Base-by-base conservation (phyloP, 306 rosid species). In the Vicia villosa region DNA sequence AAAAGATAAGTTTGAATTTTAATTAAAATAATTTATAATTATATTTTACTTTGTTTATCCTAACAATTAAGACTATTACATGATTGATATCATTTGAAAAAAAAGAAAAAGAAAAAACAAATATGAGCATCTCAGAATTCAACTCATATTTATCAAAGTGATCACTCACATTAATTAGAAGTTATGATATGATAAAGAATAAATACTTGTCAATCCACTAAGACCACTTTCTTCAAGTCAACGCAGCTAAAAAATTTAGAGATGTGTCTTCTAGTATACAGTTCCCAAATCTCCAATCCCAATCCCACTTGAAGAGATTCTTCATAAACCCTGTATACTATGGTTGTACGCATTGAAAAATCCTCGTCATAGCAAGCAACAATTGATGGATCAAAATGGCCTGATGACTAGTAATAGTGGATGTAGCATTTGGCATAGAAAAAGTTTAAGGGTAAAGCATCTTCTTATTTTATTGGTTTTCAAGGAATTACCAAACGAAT, bases 381-480 rank as follows among this genome's bases (percentile, higher is more conserved):
- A 37, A 66, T 75, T 11, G 43, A 58, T 58, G 75, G 57, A 57
- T 57, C 38, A 56, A 24, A 56, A 56, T 41, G 55, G 16, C 11
- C 54, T 14, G 28, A 20, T 5, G 66, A 41, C 74, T 20, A 66
- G 61, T 56, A 28, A 62, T 34, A 66, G 68, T 56, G 41, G 68
- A 4, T 17, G 36, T 46, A 32, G 12, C 26, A 45, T 57, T 45
- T 20, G 10, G 17, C 0, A 6, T 11, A 54, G 56, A 21, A 28
- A 10, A 50, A 8, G 26, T 3, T 22, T 12, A 0, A 47, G 19
- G 46, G 32, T 21, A 38, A 63, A 63, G 63, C 30, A 8, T 22
- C 32, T 40, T 50, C 2, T 51, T n/a, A 19, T 66, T 54, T 28
- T 3, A 65, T 41, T 65, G 65, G 72, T 51, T 72, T 41, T 26